Percentiles rank a stretch among this genome's conserved stretches.
These are phyloP conservation scores for Yamadazyma epiphylla DNA, from an alignment of 1,139 yeast species.

Conservation along the genomic window DNA sequence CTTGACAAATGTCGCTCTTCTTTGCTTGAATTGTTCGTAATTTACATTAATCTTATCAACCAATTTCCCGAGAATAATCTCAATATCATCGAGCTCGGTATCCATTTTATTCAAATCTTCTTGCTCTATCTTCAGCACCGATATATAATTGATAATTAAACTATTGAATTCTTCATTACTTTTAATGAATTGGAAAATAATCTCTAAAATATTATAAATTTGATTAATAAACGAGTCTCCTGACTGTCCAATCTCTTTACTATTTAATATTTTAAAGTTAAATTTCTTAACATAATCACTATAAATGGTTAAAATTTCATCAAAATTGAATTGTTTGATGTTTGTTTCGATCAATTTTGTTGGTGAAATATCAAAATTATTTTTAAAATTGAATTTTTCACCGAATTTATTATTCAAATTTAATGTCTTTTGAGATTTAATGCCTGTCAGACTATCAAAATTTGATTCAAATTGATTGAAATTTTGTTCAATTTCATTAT, in stretches of 20 bases:
- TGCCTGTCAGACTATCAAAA: constrained; percentile 19
- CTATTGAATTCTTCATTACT: constrained; percentile 43
- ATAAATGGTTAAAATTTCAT: constrained; percentile 45
- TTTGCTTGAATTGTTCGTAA: constrained; percentile 19
- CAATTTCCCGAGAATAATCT: constrained; percentile 22
- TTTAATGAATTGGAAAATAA: constrained; percentile 39
- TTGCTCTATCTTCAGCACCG: constrained; percentile 22
- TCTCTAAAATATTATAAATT: constrained; percentile 40
- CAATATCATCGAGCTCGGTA: constrained; percentile 16
- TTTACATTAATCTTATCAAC: constrained; percentile 22
- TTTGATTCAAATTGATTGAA: constrained; percentile 22
- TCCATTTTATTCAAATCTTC: constrained; percentile 12
- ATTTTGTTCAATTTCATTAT: constrained; percentile 46
- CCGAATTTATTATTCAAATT: constrained; percentile 10
- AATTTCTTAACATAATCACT: constrained; percentile 32
- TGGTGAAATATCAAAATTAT: constrained; percentile 13
- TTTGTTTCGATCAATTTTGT: constrained; percentile 9
- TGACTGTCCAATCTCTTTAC: constrained; percentile 36
- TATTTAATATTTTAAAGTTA: constrained; percentile 36
- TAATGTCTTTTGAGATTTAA: constrained; percentile 17
- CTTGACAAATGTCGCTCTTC: constrained; percentile 17
- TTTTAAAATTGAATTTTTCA: constrained; percentile 8
- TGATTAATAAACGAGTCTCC: constrained; percentile 42
- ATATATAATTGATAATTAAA: constrained; percentile 25
- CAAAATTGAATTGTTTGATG: constrained; percentile 36